Conservation (phyloP, 2,329 filamentous ascomycete genomes). For the Cladosporium halotolerans region DNA sequence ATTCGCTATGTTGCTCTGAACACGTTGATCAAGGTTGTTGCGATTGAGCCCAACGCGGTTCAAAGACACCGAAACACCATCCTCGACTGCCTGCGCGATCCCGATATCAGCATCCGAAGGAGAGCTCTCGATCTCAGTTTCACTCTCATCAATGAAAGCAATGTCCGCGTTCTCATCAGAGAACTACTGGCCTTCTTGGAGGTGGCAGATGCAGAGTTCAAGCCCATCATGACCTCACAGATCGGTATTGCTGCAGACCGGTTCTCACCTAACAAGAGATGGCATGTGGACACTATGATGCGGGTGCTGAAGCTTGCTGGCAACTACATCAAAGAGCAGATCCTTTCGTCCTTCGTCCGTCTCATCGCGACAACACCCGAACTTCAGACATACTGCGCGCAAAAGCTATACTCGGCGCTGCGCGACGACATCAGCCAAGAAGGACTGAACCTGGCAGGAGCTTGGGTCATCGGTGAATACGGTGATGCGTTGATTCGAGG, state of each 20-base stretch:
- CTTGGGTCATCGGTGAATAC: conserved; percentile 98
- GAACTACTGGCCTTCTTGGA: conserved; percentile 93
- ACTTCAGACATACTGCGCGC: conserved; percentile 90
- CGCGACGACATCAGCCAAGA: conserved; percentile 98
- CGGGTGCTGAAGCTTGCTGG: conserved; percentile 88
- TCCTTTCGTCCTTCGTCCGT: conserved; percentile 91
- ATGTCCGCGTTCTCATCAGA: conserved; percentile 86
- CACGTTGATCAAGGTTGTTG: conserved; percentile 95
- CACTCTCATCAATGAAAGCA: conserved; percentile 93
- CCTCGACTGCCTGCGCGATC: conserved; percentile 88
- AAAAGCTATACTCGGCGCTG: conserved; percentile 84
- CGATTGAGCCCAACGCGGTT: conserved; percentile 94
- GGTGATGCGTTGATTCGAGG: conserved; percentile 83
- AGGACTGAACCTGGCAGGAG: conserved; percentile 82
- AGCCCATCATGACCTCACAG: conserved; percentile 95
- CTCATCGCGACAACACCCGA: conserved; percentile 92
- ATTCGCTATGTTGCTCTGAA: conserved; percentile 97
- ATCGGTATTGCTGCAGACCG: conserved; percentile 96
- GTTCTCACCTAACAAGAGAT: conserved; percentile 93
- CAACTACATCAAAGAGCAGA: conserved; percentile 96
- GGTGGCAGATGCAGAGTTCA: conserved; percentile 97
- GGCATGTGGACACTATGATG: conserved; percentile 98
- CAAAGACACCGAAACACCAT: conserved; percentile 97
- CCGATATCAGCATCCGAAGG: conserved; percentile 94
- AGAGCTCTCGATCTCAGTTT: conserved; percentile 96